phyloP scores from a whole-genome alignment of 148 eudicot genomes.

The Amaranthus palmeri region DNA sequence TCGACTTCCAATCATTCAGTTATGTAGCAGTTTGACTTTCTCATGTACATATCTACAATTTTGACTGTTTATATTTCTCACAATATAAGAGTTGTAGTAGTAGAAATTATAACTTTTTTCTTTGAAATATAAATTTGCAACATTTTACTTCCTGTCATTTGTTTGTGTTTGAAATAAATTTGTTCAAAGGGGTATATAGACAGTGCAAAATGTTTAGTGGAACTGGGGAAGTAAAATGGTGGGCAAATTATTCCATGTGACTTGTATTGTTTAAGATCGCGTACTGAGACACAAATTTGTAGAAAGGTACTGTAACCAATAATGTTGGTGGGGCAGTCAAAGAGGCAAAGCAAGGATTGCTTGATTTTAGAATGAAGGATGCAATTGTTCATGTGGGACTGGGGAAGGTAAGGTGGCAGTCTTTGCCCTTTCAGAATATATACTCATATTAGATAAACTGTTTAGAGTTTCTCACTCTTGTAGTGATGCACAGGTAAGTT shows the following conservation, averaged over 20 bases:
- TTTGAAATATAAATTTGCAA: no score
- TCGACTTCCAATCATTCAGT: background rate
- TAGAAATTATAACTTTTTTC: no score
- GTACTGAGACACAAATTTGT: conserved; percentile 16
- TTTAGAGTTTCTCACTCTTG: background rate
- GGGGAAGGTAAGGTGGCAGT: conserved; percentile 59
- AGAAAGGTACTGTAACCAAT: conserved; percentile 87
- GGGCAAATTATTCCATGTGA: no score
- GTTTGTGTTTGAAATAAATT: no score
- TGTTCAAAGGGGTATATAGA: no score
- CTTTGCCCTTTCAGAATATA: background rate
- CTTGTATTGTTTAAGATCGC: background rate
- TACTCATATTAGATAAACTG: background rate
- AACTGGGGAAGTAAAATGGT: no score
- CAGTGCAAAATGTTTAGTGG: no score
- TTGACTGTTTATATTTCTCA: no score
- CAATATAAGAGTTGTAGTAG: no score
- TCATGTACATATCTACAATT: no score
- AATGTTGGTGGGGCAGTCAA: conserved; percentile 67
- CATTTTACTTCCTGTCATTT: no score
- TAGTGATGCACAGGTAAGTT: conserved; percentile 47
- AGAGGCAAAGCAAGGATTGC: conserved; percentile 63
- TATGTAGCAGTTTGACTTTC: background rate
- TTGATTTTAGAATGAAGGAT: conserved; percentile 75
- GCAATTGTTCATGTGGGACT: conserved; percentile 91